phyloP scores from a whole-genome alignment of 2,329 filamentous ascomycete species.

The Ophiostoma piceae region DNA sequence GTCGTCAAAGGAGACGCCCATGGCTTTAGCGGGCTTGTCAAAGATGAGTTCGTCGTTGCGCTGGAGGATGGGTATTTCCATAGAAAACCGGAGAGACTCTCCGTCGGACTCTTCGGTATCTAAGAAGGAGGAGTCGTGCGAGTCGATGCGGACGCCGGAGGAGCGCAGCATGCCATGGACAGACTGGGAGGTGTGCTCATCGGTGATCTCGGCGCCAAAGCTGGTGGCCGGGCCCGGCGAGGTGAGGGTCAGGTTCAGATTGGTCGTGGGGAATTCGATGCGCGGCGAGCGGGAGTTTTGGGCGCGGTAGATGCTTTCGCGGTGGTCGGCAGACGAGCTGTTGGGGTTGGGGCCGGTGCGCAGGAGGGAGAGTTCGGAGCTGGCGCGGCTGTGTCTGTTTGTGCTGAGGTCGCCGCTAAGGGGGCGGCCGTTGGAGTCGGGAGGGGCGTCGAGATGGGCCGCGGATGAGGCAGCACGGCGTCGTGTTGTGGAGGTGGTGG shows the following conservation, averaged over 20 bases:
- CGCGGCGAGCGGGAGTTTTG: slow-evolving; percentile 46
- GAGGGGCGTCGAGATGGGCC: slow-evolving; percentile 53
- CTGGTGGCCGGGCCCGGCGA: slow-evolving; percentile 26
- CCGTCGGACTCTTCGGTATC: slow-evolving; percentile 66
- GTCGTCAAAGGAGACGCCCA: slow-evolving; percentile 59
- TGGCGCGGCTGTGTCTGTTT: slow-evolving; percentile 64
- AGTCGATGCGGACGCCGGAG: slow-evolving; percentile 50
- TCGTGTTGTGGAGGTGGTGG: slow-evolving; percentile 35
- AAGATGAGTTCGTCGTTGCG: slow-evolving; percentile 59
- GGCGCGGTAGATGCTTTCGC: slow-evolving; percentile 37
- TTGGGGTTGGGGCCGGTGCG: slow-evolving; percentile 50
- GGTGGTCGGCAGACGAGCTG: slow-evolving; percentile 25
- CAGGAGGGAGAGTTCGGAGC: slow-evolving; percentile 62
- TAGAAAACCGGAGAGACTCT: slow-evolving; percentile 60
- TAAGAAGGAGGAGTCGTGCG: slow-evolving; percentile 51
- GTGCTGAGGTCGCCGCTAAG: slow-evolving; percentile 50
- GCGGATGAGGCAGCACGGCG: slow-evolving; percentile 59
- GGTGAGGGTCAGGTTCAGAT: slow-evolving; percentile 30
- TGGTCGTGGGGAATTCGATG: slow-evolving; percentile 35
- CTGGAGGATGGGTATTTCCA: slow-evolving; percentile 62
- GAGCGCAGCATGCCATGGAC: slow-evolving; percentile 48
- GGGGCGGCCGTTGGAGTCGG: slow-evolving; percentile 49
- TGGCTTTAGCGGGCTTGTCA: slow-evolving; percentile 46
- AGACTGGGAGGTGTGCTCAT: slow-evolving; percentile 44
- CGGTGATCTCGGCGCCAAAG: slow-evolving; percentile 38